Percentiles rank a stretch among this genome's conserved stretches.
Evolutionary conservation across 1,284 basidiomycete species (phyloP).

Genomic region (Taiwanofungus camphoratus): DNA sequence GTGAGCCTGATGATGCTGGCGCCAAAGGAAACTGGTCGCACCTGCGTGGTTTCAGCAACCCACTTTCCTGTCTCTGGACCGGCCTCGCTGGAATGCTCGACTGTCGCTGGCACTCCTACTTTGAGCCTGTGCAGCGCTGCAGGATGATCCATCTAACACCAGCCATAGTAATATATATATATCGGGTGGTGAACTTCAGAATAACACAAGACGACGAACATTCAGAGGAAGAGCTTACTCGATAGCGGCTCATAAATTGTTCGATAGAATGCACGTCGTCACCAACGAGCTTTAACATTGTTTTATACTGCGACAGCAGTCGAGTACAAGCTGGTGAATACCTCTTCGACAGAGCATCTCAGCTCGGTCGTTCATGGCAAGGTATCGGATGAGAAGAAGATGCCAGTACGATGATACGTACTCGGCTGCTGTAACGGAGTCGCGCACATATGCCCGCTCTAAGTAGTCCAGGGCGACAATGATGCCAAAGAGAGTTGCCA

Average conservation of each 20-base stretch:
- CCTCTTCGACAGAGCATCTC: constrained; percentile 46
- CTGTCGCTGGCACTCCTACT: constrained; percentile 94
- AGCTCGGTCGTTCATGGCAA: constrained; percentile 13
- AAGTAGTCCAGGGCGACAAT: constrained; percentile 91
- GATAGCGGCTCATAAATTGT: constrained; percentile 87
- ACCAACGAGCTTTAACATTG: constrained; percentile 88
- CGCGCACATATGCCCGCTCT: constrained; percentile 92
- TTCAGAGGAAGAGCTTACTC: constrained; percentile 39
- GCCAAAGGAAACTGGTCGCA: constrained; percentile 25
- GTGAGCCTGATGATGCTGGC: neutral
- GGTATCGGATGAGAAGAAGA: neutral
- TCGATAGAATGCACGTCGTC: constrained; percentile 82
- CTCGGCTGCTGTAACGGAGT: constrained; percentile 87
- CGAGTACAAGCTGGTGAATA: constrained; percentile 95
- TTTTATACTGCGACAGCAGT: constrained; percentile 94
- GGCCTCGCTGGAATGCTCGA: constrained; percentile 84
- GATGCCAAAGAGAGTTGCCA: constrained; percentile 89
- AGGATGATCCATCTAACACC: constrained; percentile 85
- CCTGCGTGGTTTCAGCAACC: constrained; percentile 98
- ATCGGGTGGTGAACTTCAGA: too few relatives aligned
- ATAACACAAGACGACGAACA: neutral
- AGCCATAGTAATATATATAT: too few relatives aligned
- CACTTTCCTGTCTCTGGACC: constrained; percentile 90
- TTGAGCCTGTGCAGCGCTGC: constrained; percentile 87
- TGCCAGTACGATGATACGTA: constrained; percentile 39